Base-by-base conservation (phyloP, 495 filamentous ascomycete genomes). In the Xylaria cubensis region DNA sequence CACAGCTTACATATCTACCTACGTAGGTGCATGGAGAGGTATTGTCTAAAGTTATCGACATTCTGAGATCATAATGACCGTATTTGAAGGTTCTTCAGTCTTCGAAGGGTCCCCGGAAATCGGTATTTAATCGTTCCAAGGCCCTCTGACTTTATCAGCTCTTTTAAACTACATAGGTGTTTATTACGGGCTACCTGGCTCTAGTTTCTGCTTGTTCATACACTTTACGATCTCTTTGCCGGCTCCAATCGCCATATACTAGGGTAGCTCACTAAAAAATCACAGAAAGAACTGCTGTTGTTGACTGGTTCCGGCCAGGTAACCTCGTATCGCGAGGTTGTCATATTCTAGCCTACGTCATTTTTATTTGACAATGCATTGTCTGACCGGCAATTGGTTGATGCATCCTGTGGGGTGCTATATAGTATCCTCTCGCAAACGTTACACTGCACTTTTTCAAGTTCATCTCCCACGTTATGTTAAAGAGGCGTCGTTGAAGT, bases 321-420 rank as follows among this genome's bases (percentile, higher is more conserved):
- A 17, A 17, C 1, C 26, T 56, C 53, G 13, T 32, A 29, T 51
- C n/a, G 3, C 21, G 24, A 32, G 4, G 0, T 56, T 32, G 53
- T 32, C 53, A 13, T 55, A 55, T 55, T 55, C 12, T 29, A 1
- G 51, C 1, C 32, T 9, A 17, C 32, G 34, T 61, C 39, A 39
- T 42, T 44, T 13, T 26, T 13, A 67, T 67, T 66, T 15, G 64
- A 41, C n/a, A 26, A 56, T 15, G 46, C 8, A 24, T 32, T 65
- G 48, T 36, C 64, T 15, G 29, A 26, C 29, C 46, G 17, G 21
- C 17, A 53, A 36, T 51, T 29, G 64, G 32, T 21, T 2, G 44
- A 8, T 4, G 13, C 36, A 6, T 67, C 50, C 41, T 32, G 50
- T 39, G 50, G 48, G 50, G 65, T 44, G 34, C 9, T 42, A n/a